Evolutionary conservation across 164 flowering plant genomes (phyloP).

Genomic region (Tinospora cordifolia): DNA sequence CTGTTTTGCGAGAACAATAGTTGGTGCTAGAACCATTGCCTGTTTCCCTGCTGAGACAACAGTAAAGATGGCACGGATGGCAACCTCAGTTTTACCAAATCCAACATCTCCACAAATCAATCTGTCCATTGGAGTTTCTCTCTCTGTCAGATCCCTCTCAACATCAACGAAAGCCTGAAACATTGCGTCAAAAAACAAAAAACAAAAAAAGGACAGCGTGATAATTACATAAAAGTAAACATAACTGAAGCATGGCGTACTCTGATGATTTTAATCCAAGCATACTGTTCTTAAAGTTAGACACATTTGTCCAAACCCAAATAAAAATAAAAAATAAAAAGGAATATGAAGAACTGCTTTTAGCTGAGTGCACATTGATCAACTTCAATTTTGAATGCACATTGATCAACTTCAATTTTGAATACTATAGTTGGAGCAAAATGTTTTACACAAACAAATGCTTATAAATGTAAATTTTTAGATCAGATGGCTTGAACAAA

Average conservation of each 20-base stretch:
- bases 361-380: background rate
- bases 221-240: conserved; percentile 6
- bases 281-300: no score
- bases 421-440: no score
- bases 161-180: conserved; percentile 91
- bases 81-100: conserved; percentile 98
- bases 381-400: background rate
- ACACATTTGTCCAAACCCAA: no score
- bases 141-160: conserved; percentile 80
- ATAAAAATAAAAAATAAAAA: no score
- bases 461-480: background rate
- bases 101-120: conserved; percentile 98
- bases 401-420: background rate
- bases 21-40: conserved; percentile 98
- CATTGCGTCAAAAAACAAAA: conserved; percentile 3
- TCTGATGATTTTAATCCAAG: background rate
- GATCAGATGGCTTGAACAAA: background rate
- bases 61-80: conserved; percentile 84
- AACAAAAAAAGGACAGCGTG: conserved; percentile 5
- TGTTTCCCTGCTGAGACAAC: conserved; percentile 88
- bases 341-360: no score
- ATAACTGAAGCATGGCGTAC: background rate
- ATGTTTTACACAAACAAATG: background rate
- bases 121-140: conserved; percentile 97
- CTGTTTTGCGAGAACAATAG: conserved; percentile 90